Conservation (phyloP, 2,329 filamentous ascomycete genomes). For the Fusarium denticulatum region DNA sequence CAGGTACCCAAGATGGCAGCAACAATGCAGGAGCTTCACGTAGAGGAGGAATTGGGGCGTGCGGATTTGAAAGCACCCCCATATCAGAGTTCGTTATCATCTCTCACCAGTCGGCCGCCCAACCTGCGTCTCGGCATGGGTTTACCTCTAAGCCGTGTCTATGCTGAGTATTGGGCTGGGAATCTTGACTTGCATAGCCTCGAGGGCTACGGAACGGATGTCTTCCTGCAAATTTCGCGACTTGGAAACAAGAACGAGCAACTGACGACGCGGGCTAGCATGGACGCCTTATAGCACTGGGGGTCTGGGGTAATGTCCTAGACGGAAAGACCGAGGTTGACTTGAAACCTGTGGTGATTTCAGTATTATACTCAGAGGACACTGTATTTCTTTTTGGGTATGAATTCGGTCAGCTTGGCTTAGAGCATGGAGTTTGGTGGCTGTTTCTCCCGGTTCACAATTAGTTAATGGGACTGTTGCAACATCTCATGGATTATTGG, state of each 20-base stretch:
- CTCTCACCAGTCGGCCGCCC: constrained; percentile 83
- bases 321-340: constrained; percentile 6
- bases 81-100: constrained; percentile 74
- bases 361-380: constrained; percentile 6
- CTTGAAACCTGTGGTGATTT: neutral
- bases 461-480: constrained; percentile 3
- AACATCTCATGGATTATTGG: neutral
- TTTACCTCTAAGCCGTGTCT: constrained; percentile 90
- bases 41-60: constrained; percentile 54
- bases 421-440: constrained; percentile 42
- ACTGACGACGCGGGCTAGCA: constrained; percentile 78
- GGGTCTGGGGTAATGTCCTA: constrained; percentile 8
- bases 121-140: constrained; percentile 92
- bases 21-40: constrained; percentile 86
- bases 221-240: constrained; percentile 94
- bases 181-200: constrained; percentile 90
- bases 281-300: constrained; percentile 73
- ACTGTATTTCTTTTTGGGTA: constrained; percentile 1
- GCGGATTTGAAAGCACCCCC: constrained; percentile 55
- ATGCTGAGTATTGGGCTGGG: constrained; percentile 98
- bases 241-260: constrained; percentile 98
- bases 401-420: constrained; percentile 10
- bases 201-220: constrained; percentile 95
- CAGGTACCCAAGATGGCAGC: constrained; percentile 92
- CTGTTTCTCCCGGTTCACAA: neutral